Conservation (phyloP, 352 stramenopile species). For the Peronospora tabacina region DNA sequence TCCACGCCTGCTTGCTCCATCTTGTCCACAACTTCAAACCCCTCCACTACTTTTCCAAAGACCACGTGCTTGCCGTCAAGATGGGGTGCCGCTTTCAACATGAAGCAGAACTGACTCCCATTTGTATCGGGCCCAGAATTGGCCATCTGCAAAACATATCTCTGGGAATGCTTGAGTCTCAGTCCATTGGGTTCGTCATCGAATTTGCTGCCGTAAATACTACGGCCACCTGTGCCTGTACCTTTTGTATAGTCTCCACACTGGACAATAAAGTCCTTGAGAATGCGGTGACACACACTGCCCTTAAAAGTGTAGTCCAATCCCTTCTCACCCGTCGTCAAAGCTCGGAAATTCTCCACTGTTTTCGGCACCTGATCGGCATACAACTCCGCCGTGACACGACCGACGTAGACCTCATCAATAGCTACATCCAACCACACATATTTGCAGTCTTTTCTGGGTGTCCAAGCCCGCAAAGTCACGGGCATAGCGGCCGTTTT, state of each 20-base stretch:
- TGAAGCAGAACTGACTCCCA: conserved; percentile 99
- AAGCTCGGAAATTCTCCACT: conserved; percentile 94
- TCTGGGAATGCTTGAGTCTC: conserved; percentile 67
- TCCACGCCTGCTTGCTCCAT: conserved; percentile 68
- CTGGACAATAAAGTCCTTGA: conserved; percentile 98
- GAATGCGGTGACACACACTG: conserved; percentile 95
- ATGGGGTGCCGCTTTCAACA: conserved; percentile 59
- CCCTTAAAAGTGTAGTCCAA: conserved; percentile 93
- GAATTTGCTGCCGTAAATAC: conserved; percentile 97
- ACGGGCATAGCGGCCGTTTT: conserved; percentile 11
- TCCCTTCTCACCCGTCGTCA: conserved; percentile 95
- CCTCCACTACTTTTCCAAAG: conserved; percentile 80
- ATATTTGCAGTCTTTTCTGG: conserved; percentile 47
- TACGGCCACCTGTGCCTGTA: conserved; percentile 92
- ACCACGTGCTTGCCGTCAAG: conserved; percentile 81
- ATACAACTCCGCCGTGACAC: conserved; percentile 85
- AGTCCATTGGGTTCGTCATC: conserved; percentile 93
- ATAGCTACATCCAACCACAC: conserved; percentile 83
- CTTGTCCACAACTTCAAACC: conserved; percentile 74
- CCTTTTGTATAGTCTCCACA: conserved; percentile 92
- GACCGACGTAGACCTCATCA: conserved; percentile 58
- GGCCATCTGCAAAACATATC: conserved; percentile 92
- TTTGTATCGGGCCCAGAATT: conserved; percentile 97
- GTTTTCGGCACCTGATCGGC: conserved; percentile 95
- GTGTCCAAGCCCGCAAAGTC: conserved; percentile 11